A percentile compares a stretch with the other conserved stretches of the same genome.
phyloP scores from a whole-genome alignment of 805 yeast genomes.

The Scheffersomyces stipitis region DNA sequence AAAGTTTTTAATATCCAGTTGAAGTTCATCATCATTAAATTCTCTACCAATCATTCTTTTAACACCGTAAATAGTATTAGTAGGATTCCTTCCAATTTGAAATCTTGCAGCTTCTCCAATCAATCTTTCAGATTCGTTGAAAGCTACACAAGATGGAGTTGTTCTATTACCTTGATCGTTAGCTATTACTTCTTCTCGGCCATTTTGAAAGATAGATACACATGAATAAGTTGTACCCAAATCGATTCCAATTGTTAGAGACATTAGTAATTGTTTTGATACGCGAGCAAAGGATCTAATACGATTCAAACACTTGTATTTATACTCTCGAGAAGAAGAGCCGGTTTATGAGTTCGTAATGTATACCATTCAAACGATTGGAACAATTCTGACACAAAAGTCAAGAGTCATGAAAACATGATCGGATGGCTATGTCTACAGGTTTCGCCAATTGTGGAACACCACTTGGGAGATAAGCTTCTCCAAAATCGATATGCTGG shows the following conservation, averaged over 20 bases:
- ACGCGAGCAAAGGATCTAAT: no score
- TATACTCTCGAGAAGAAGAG: no score
- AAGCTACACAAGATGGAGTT: conserved; percentile 92
- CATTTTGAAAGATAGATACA: conserved; percentile 89
- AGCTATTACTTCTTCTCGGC: conserved; percentile 90
- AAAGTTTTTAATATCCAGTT: conserved; percentile 82
- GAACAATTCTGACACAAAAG: no score
- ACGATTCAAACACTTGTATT: no score
- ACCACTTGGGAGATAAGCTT: no score
- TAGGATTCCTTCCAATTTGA: conserved; percentile 91
- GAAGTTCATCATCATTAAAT: conserved; percentile 70
- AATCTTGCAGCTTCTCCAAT: conserved; percentile 96
- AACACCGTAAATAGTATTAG: conserved; percentile 83
- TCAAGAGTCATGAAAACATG: no score
- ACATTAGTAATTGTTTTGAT: no score
- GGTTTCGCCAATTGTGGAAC: no score
- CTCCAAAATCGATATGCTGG: no score
- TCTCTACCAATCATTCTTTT: conserved; percentile 92
- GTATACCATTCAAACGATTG: no score
- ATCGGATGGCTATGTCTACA: no score
- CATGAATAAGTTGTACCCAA: conserved; percentile 90
- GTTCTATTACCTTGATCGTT: conserved; percentile 98
- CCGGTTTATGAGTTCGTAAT: no score
- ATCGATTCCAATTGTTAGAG: conserved; percentile 99
- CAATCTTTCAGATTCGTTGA: conserved; percentile 85